Conservation (phyloP, 495 filamentous ascomycete species). For the Neurospora sp. region DNA sequence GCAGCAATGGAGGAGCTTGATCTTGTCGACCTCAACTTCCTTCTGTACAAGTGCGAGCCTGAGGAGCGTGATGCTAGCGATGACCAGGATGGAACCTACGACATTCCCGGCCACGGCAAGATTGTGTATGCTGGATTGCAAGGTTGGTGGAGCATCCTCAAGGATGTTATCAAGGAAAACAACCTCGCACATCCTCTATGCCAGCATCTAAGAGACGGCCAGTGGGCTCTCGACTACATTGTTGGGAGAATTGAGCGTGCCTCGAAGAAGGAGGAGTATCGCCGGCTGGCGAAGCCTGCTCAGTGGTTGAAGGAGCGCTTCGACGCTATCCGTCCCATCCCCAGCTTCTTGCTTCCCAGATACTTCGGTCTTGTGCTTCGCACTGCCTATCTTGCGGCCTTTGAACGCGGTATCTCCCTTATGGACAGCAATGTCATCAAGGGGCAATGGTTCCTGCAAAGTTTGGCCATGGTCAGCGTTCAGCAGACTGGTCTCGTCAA, state of each 20-base stretch:
- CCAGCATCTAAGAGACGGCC: conserved; percentile 80
- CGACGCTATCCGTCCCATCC: conserved; percentile 69
- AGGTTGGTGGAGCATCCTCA: conserved; percentile 94
- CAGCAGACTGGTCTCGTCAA: conserved; percentile 84
- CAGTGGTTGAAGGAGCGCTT: conserved; percentile 78
- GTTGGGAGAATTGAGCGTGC: conserved; percentile 66
- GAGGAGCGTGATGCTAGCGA: conserved; percentile 78
- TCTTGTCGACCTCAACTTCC: conserved; percentile 80
- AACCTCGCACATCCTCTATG: conserved; percentile 89
- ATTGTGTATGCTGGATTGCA: conserved; percentile 94
- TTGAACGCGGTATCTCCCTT: conserved; percentile 64
- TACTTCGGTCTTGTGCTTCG: conserved; percentile 88
- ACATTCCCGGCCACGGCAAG: conserved; percentile 70
- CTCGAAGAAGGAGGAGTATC: conserved; percentile 48
- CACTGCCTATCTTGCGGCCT: conserved; percentile 75
- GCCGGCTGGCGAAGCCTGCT: conserved; percentile 50
- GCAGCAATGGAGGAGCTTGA: conserved; percentile 64
- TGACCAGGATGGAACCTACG: conserved; percentile 77
- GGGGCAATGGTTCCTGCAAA: conserved; percentile 77
- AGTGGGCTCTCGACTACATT: conserved; percentile 92
- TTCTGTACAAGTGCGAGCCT: conserved; percentile 83
- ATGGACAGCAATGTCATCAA: conserved; percentile 65
- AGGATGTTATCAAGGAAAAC: conserved; percentile 77
- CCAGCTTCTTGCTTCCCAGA: conserved; percentile 80
- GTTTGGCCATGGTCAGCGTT: conserved; percentile 76